Conservation (phyloP, 345 rosid genomes). For the Lagerstroemia speciosa region DNA sequence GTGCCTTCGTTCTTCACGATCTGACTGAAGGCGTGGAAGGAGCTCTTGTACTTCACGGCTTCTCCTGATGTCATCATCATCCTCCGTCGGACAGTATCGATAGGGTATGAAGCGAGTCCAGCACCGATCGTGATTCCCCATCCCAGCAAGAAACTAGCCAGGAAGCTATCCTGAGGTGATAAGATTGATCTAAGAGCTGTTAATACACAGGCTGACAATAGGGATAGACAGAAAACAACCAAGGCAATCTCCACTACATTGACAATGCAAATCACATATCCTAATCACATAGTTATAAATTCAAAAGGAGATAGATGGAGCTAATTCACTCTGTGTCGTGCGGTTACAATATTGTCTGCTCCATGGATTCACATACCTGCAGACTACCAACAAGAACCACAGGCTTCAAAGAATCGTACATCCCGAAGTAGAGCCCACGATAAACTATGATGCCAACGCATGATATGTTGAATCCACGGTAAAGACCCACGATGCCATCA, state of each 20-base stretch:
- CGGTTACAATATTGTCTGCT: neutral
- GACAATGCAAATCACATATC: too few species aligned
- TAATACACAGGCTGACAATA: neutral
- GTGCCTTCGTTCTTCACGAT: constrained; percentile 70
- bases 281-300: too few species aligned
- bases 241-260: neutral
- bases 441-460: constrained; percentile 15
- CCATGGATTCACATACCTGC: constrained; percentile 26
- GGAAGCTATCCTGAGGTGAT: constrained; percentile 59
- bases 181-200: neutral
- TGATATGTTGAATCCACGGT: constrained; percentile 51
- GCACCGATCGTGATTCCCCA: constrained; percentile 81
- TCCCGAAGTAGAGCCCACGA: constrained; percentile 50
- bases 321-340: too few species aligned
- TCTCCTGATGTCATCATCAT: constrained; percentile 99
- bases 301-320: too few species aligned
- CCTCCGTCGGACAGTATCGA: constrained; percentile 84
- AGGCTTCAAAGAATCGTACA: constrained; percentile 63
- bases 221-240: neutral
- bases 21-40: constrained; percentile 57
- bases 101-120: constrained; percentile 71
- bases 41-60: constrained; percentile 79
- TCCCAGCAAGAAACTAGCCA: constrained; percentile 75
- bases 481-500: constrained; percentile 52
- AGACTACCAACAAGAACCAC: constrained; percentile 35